Base-by-base conservation (phyloP, 1,284 basidiomycete species). In the Anthracocystis setariae region DNA sequence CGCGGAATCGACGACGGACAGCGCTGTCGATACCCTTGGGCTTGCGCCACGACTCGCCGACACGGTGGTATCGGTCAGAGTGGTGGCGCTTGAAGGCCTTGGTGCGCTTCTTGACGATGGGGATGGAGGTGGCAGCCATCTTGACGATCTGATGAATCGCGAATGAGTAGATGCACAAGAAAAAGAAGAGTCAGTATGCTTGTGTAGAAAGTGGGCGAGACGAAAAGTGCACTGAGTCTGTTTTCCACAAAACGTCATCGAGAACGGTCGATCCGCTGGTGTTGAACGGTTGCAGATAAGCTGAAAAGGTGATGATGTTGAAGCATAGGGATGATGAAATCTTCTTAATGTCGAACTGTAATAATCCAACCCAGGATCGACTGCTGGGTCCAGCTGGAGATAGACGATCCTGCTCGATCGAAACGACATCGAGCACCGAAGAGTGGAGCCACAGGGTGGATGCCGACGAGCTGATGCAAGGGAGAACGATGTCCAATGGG, bases 91-190 rank as follows among this genome's bases (percentile, higher is more conserved):
- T 76, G 75, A 82, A 82, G 48, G 70, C 73, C 74, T 77, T 77
- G 46, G 81, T 82, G 63, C 79, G 68, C 79, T 82, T 82, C 79
- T 82, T 82, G 69, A 82, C 80, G 62, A 82, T 82, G 51, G 79
- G 79, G 60, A 82, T 77, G 46, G 72, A 78, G 39, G 74, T 72
- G 57, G 79, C 79, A 44, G 74, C 72, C 79, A 81, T 79, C 74
- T 73, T 79, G 71, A 69, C 63, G 46, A 66, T 61, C 56, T 64
- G 44, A 20, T 46, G 20, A 18, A 1, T 4, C 10, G 29, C 5
- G 10, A 24, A 38, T 20, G 49, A 8, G 13, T 23, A 23, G 24
- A 40, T n/a, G 25, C 46, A 29, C 38, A 42, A 24, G 48, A 45
- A 27, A 23, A 32, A 12, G 38, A 42, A 33, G 25, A 37, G 5